Evolutionary conservation across 306 rosid genomes (phyloP).

Genomic region (Rosa persica): DNA sequence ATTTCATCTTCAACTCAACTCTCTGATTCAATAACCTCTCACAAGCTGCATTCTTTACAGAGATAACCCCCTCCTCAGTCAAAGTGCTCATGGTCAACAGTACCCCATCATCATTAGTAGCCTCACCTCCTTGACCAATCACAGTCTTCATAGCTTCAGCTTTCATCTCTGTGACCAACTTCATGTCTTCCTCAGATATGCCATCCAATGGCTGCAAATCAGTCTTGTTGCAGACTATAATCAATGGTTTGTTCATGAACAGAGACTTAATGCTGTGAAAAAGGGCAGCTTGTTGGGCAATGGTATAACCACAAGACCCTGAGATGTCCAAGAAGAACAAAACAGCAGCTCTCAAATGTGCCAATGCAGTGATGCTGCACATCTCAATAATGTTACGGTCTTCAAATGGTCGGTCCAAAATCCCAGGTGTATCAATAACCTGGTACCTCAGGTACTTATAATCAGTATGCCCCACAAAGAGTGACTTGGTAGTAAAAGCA

Average conservation of each 20-base stretch:
- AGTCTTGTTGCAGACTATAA: conserved; percentile 63
- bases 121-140: conserved; percentile 72
- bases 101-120: conserved; percentile 53
- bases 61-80: conserved; percentile 79
- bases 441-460: conserved; percentile 85
- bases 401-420: conserved; percentile 88
- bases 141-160: conserved; percentile 78
- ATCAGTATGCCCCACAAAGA: conserved; percentile 88
- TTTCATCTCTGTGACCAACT: conserved; percentile 79
- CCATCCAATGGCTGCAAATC: conserved; percentile 84
- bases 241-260: conserved; percentile 44
- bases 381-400: conserved; percentile 91
- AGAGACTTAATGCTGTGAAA: conserved; percentile 70
- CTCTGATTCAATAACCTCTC: conserved; percentile 47
- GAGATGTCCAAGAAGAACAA: conserved; percentile 88
- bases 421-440: conserved; percentile 90
- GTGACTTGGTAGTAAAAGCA: conserved; percentile 92
- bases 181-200: conserved; percentile 75
- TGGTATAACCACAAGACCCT: conserved; percentile 85
- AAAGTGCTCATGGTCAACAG: conserved; percentile 83
- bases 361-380: conserved; percentile 86
- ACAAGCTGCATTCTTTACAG: conserved; percentile 22
- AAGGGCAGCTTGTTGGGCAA: conserved; percentile 88
- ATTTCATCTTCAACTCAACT: conserved; percentile 83
- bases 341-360: conserved; percentile 39